A percentile compares a stretch with the other conserved stretches of the same genome.
phyloP scores from a whole-genome alignment of 768 basidiomycete genomes.

The Inosperma sp. region DNA sequence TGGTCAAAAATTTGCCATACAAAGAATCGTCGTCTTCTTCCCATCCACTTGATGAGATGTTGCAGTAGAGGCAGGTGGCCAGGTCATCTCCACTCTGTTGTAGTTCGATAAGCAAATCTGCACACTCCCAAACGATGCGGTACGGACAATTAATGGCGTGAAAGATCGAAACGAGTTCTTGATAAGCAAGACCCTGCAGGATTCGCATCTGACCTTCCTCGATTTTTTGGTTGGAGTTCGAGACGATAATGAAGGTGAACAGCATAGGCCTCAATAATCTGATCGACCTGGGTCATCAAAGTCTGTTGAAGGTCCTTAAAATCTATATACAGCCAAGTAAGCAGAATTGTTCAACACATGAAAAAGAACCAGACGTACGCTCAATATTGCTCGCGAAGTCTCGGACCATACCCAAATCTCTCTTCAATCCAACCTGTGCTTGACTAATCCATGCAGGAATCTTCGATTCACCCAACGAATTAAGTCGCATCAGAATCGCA shows the following conservation, averaged over 20 bases:
- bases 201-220: conserved; percentile 54
- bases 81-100: too few relatives aligned
- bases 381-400: conserved; percentile 84
- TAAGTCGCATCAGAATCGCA: conserved; percentile 42
- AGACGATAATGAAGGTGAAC: conserved; percentile 45
- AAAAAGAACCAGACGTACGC: conserved; percentile 57
- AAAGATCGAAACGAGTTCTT: conserved; percentile 54
- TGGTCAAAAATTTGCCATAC: too few relatives aligned
- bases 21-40: too few relatives aligned
- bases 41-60: too few relatives aligned
- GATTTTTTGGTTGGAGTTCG: conserved; percentile 37
- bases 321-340: conserved; percentile 38
- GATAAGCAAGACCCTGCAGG: conserved; percentile 40
- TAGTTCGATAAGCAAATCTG: conserved; percentile 83
- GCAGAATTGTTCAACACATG: background rate
- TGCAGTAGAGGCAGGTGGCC: too few relatives aligned
- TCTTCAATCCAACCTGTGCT: conserved; percentile 70
- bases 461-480: conserved; percentile 69
- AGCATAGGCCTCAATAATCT: conserved; percentile 44
- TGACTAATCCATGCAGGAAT: conserved; percentile 72
- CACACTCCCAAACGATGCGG: conserved; percentile 86
- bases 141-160: conserved; percentile 70
- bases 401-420: conserved; percentile 77
- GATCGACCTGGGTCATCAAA: conserved; percentile 55
- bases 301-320: conserved; percentile 65